Base-by-base conservation (phyloP, 148 eudicot genomes). In the Pouteria glomerata region DNA sequence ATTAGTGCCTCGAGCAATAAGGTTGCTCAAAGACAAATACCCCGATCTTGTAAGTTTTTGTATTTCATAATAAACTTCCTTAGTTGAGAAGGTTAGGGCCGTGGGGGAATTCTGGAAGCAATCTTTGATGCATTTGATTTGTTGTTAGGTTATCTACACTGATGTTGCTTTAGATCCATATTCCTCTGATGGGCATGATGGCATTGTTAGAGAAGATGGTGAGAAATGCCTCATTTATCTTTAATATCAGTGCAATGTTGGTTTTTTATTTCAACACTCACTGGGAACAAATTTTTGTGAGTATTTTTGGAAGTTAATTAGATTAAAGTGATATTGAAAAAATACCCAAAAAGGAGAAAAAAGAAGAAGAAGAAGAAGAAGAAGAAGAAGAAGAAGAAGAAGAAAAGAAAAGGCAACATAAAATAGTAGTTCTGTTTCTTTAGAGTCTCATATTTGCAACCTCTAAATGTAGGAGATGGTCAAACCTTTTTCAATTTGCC, bases 151-250 rank as follows among this genome's bases (percentile, higher is more conserved):
- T 68, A 95, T 91, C 41, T 95, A 95, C 76, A 95, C 98, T 37
- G 99, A 91, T 80, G 97, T 95, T 67, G 99, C 99, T 72, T 83
- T 95, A 69, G 99, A 95, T 84, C 99, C 99, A 41, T 95, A 95
- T 85, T 89, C 94, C 57, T 95, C 99, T 29, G 97, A 95, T 73
- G 99, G 99, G 30, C 97, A 92, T 81, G 97, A 92, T 79, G 99
- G 99, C 57, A 95, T 95, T 72, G 97, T 91, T 47, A 89, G 98
- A 85, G 98, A 95, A 87, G 98, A 95, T 76, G 97, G 97, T 89
- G 79, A 75, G 87, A 76, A 14, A 66, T 13, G 13, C 26, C 21
- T 67, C 1, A 63, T 18, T 30, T 11, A n/a, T 57, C 37, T 48
- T 26, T 57, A 30, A 69, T n/a, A 51, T 14, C 23, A 35, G 12